A percentile compares a stretch with the other conserved stretches of the same genome.
These are phyloP conservation scores for Diospyros kaki DNA, from an alignment of 148 eudicot genomes.

Conservation along the genomic window DNA sequence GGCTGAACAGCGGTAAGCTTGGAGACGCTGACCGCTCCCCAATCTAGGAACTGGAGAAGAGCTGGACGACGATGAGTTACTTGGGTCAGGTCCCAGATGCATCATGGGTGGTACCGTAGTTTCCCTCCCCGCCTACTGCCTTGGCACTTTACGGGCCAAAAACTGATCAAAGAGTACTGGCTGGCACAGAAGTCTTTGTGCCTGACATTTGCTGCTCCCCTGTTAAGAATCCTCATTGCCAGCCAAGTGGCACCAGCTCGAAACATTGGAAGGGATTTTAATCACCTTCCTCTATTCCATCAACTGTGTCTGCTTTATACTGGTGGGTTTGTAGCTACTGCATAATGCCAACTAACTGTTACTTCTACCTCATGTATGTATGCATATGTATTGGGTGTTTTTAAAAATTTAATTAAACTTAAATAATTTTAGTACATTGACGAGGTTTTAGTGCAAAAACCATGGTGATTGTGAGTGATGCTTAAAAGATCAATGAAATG, in stretches of 20 bases:
- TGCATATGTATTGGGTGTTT: too few species aligned
- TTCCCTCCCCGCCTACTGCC: slow-evolving; percentile 70
- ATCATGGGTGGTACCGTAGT: slow-evolving; percentile 46
- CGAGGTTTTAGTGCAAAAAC: too few species aligned
- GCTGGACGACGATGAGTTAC: slow-evolving; percentile 46
- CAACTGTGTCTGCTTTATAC: too few species aligned
- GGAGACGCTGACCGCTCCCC: slow-evolving; percentile 59
- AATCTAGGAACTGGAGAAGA: slow-evolving; percentile 39
- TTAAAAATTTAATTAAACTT: too few species aligned
- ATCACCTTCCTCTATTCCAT: too few species aligned
- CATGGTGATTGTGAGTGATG: too few species aligned
- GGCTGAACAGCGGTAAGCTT: slow-evolving; percentile 67
- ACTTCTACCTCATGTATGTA: too few species aligned
- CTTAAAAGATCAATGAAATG: too few species aligned
- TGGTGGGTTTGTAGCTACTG: too few species aligned
- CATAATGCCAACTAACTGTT: too few species aligned
- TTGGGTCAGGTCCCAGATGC: slow-evolving; percentile 73
- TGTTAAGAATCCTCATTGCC: slow-evolving; percentile 18
- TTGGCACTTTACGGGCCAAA: slow-evolving; percentile 65
- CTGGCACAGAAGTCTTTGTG: slow-evolving; percentile 41
- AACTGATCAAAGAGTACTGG: slow-evolving; percentile 24
- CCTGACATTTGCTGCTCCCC: slow-evolving; percentile 45
- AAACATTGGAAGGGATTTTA: slow-evolving; percentile 32
- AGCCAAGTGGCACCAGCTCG: slow-evolving; percentile 15
- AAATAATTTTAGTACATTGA: too few species aligned